Percentiles rank a stretch among this genome's conserved stretches.
These are phyloP conservation scores for Cyclanthera cordifolia DNA, from an alignment of 306 rosid species.

Conservation along the genomic window DNA sequence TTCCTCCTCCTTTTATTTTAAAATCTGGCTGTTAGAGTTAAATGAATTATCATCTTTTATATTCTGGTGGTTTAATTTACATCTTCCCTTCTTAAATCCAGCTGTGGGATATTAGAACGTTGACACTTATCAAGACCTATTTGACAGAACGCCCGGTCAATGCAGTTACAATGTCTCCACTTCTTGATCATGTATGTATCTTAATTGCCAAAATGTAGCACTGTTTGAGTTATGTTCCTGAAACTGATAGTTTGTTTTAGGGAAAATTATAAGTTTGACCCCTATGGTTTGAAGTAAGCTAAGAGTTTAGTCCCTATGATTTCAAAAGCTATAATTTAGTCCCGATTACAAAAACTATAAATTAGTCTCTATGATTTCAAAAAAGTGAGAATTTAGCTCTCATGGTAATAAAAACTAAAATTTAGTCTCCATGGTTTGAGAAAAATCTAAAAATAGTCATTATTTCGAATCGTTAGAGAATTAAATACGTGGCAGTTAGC, in stretches of 20 bases:
- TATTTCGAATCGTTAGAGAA: too few relatives aligned
- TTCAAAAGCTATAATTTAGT: too few relatives aligned
- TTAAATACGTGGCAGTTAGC: too few relatives aligned
- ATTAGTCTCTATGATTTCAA: too few relatives aligned
- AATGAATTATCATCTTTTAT: neutral
- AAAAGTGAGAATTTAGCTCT: too few relatives aligned
- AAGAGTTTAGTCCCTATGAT: too few relatives aligned
- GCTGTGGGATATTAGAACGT: slow-evolving; percentile 81
- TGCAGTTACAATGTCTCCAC: slow-evolving; percentile 92
- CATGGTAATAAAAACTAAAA: too few relatives aligned
- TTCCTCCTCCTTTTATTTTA: neutral
- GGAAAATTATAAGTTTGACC: too few relatives aligned
- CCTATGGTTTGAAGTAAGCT: too few relatives aligned
- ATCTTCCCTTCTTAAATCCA: slow-evolving; percentile 4
- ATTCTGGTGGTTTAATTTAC: slow-evolving; percentile 9
- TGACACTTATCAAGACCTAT: slow-evolving; percentile 83
- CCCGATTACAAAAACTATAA: too few relatives aligned
- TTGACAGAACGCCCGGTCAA: slow-evolving; percentile 83
- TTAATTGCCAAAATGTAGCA: neutral
- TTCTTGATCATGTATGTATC: slow-evolving; percentile 74
- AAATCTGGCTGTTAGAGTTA: neutral
- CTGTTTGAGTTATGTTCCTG: neutral
- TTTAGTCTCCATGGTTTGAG: too few relatives aligned
- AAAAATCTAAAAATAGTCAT: too few relatives aligned
- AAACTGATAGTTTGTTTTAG: neutral